Evolutionary conservation across 164 flowering plant species (phyloP), one percentile per base, ranked within the genome.

Genomic region (Piper longum): DNA sequence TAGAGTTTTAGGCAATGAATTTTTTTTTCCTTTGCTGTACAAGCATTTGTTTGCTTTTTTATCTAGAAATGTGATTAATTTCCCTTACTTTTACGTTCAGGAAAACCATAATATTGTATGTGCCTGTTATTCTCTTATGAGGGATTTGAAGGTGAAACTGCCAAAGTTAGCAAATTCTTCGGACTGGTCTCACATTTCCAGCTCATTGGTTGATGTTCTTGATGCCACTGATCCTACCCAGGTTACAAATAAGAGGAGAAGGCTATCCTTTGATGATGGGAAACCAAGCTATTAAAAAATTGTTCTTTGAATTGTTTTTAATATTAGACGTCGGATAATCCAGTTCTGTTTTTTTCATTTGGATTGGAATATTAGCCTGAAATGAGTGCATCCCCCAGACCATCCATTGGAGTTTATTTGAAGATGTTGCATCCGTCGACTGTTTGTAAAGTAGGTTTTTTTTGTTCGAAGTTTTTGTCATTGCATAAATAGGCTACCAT

Each of bases 101-200:
- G 86, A 79, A 26, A 26, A 26, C 36, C 36, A 26, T 26, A 26
- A 26, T n/a, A 72, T 78, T 54, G 75, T 82, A 13, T 77, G 66
- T 60, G 60, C 74, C 52, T 80, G 82, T 69, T 85, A 85, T 62
- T 67, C 39, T 61, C 58, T 64, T 41, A 74, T 83, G 81, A 68
- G 69, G 67, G 73, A 62, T 48, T 41, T 77, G 64, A 72, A 72
- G 60, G n/a, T 64, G 40, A 64, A 61, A 39, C 64, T 41, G 48
- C 73, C 76, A 62, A 63, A 68, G 41, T 17, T 48, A 48, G 52
- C 1, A 8, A 48, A 12, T 48, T 48, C 52, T 48, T 5, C 52
- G 52, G 8, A 44, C 11, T 44, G 48, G 48, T 44, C 48, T 44
- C 11, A 44, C 48, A 44, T 44, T 48, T 5, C 52, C 9, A 48